Percentiles rank a stretch among this genome's conserved stretches.
Conservation (phyloP, 2,329 filamentous ascomycete genomes). For the Furcasterigmium furcatum region DNA sequence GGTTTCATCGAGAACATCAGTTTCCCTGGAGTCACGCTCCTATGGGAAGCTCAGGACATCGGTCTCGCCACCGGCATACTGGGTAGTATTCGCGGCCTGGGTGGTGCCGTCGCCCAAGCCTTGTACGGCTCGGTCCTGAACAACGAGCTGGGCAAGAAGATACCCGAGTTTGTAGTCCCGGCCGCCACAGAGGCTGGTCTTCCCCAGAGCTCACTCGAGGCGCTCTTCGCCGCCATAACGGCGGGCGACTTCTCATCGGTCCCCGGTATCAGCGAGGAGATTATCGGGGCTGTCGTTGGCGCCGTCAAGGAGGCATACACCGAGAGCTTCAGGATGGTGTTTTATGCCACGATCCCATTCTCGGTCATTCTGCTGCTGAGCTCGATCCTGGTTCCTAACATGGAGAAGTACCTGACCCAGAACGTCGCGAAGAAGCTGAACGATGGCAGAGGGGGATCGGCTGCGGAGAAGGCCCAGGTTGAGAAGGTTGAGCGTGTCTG, state of each 20-base stretch:
- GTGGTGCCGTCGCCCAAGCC: conserved; percentile 31
- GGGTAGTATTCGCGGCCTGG: conserved; percentile 39
- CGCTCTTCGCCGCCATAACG: conserved; percentile 28
- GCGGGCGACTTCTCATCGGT: conserved; percentile 25
- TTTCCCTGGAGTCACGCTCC: conserved; percentile 38
- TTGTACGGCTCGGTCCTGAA: conserved; percentile 31
- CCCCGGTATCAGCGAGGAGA: conserved; percentile 26
- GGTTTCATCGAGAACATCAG: conserved; percentile 36
- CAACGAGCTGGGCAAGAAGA: conserved; percentile 28
- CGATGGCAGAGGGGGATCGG: conserved; percentile 3
- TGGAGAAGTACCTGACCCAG: conserved; percentile 36
- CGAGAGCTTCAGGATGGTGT: conserved; percentile 40
- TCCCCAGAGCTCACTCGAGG: conserved; percentile 22
- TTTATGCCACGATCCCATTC: conserved; percentile 34
- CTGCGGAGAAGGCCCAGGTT: not conserved
- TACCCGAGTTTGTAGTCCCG: conserved; percentile 27
- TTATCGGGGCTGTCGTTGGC: conserved; percentile 25
- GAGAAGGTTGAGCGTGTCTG: not conserved
- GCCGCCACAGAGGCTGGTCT: conserved; percentile 31
- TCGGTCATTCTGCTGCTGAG: conserved; percentile 32
- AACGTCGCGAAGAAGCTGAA: conserved; percentile 41
- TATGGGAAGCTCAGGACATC: conserved; percentile 43
- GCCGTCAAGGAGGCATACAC: conserved; percentile 37
- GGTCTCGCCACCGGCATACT: conserved; percentile 40
- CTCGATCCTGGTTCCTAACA: conserved; percentile 33